Percentiles rank a stretch among this genome's conserved stretches.
phyloP scores from a whole-genome alignment of 441 rosid species.

The Iberis amara region DNA sequence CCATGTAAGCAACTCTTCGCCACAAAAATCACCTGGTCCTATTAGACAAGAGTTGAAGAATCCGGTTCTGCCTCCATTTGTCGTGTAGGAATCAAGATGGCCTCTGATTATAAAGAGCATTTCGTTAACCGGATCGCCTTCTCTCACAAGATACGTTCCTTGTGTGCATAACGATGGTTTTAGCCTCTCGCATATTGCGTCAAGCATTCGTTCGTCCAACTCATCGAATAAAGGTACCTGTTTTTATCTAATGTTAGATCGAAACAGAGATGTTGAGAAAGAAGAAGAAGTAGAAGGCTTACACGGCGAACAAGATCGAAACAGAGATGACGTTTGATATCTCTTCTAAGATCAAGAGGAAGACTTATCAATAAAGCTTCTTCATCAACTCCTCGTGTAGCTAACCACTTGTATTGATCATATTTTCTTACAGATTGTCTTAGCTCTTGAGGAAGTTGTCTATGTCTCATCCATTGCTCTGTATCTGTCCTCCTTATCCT shows the following conservation, averaged over 20 bases:
- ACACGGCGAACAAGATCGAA: slow-evolving; percentile 79
- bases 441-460: slow-evolving; percentile 70
- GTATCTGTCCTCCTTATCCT: slow-evolving; percentile 76
- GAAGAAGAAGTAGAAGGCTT: slow-evolving; percentile 32
- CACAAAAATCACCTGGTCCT: slow-evolving; percentile 68
- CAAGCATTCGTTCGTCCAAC: slow-evolving; percentile 67
- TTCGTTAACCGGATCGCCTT: slow-evolving; percentile 64
- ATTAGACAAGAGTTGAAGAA: slow-evolving; percentile 58
- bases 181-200: slow-evolving; percentile 62
- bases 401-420: slow-evolving; percentile 78
- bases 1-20: slow-evolving; percentile 68
- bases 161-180: slow-evolving; percentile 54
- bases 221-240: slow-evolving; percentile 67
- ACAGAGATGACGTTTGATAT: slow-evolving; percentile 85
- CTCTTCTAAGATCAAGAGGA: slow-evolving; percentile 72
- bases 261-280: not conserved
- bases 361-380: slow-evolving; percentile 67
- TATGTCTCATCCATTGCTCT: slow-evolving; percentile 90
- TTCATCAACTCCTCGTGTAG: slow-evolving; percentile 90
- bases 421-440: slow-evolving; percentile 62
- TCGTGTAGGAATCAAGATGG: slow-evolving; percentile 61
- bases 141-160: slow-evolving; percentile 53
- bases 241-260: slow-evolving; percentile 2
- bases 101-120: slow-evolving; percentile 69
- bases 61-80: slow-evolving; percentile 62